phyloP scores from a whole-genome alignment of 176 grass and related monocot genomes.

The Cenchrus americanus region DNA sequence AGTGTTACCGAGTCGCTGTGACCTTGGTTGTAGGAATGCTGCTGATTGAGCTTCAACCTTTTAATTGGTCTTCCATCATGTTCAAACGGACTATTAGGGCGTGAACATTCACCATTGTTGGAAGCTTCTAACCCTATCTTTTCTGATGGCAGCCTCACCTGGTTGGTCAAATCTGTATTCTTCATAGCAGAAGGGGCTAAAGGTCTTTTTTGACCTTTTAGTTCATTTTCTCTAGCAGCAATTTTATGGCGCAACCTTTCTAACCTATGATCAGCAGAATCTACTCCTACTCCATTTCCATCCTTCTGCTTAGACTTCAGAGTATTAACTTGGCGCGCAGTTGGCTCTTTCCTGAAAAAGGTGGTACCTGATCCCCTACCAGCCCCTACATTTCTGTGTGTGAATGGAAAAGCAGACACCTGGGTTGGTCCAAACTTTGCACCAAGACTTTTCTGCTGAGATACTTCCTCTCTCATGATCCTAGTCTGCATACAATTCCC shows the following conservation, averaged over 20 bases:
- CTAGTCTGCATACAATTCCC: constrained; percentile 36
- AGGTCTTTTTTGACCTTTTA: constrained; percentile 74
- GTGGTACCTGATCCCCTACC: constrained; percentile 43
- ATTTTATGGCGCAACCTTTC: constrained; percentile 90
- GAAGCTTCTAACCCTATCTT: constrained; percentile 48
- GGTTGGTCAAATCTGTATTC: constrained; percentile 39
- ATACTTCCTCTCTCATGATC: constrained; percentile 35
- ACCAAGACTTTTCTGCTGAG: constrained; percentile 34
- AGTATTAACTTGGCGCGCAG: constrained; percentile 48
- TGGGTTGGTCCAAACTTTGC: constrained; percentile 52
- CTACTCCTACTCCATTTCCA: constrained; percentile 42
- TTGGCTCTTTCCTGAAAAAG: constrained; percentile 51
- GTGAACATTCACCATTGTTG: constrained; percentile 43
- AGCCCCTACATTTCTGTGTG: constrained; percentile 45
- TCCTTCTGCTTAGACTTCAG: constrained; percentile 49
- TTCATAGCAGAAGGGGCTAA: constrained; percentile 30
- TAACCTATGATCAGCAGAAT: constrained; percentile 58
- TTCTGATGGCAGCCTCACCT: constrained; percentile 38
- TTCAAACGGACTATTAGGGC: constrained; percentile 29
- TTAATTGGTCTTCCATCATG: constrained; percentile 55
- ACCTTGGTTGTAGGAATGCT: constrained; percentile 43
- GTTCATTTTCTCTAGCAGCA: constrained; percentile 79
- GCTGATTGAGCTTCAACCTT: constrained; percentile 57
- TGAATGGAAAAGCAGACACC: constrained; percentile 33
- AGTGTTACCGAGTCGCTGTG: constrained; percentile 38